Evolutionary conservation across 2,329 filamentous ascomycete species (phyloP).

Genomic region (Sporothrix inflata): DNA sequence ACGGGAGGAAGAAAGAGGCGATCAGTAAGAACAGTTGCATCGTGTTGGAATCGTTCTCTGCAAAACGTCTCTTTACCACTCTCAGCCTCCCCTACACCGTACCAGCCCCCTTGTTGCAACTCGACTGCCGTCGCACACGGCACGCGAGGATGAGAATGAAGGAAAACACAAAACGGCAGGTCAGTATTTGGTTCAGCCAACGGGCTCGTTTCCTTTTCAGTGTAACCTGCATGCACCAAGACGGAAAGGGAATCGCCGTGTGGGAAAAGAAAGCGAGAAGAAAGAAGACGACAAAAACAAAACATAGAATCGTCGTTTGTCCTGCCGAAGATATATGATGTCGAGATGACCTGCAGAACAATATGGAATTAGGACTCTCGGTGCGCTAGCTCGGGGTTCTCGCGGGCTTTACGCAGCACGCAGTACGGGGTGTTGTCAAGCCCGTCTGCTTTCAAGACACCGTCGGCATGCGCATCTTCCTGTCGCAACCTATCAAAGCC

Average conservation of each 20-base stretch:
- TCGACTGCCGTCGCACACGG: not conserved
- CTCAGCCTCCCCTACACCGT: not conserved
- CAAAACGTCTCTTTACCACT: not conserved
- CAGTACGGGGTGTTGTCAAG: not conserved
- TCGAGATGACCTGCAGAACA: conserved; percentile 7
- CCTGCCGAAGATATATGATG: not conserved
- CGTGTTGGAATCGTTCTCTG: not conserved
- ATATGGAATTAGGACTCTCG: not conserved
- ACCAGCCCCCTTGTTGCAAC: not conserved
- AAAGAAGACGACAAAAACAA: not conserved
- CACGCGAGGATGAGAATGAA: not conserved
- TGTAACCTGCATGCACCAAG: not conserved
- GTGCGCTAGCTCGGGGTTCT: conserved; percentile 1
- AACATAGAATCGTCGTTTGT: not conserved
- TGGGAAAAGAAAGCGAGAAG: not conserved
- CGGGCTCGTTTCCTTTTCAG: conserved; percentile 6
- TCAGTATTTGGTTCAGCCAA: not conserved
- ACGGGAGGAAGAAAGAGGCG: not conserved
- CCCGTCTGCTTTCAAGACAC: not conserved
- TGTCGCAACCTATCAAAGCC: not conserved
- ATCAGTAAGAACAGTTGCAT: not conserved
- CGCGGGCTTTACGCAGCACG: not conserved
- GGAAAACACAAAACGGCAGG: not conserved
- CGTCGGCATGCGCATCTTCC: not conserved
- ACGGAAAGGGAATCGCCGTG: not conserved